Percentiles rank a stretch among this genome's conserved stretches.
phyloP scores from a whole-genome alignment of 2,329 filamentous ascomycete species.

The Arachnopeziza araneosa region DNA sequence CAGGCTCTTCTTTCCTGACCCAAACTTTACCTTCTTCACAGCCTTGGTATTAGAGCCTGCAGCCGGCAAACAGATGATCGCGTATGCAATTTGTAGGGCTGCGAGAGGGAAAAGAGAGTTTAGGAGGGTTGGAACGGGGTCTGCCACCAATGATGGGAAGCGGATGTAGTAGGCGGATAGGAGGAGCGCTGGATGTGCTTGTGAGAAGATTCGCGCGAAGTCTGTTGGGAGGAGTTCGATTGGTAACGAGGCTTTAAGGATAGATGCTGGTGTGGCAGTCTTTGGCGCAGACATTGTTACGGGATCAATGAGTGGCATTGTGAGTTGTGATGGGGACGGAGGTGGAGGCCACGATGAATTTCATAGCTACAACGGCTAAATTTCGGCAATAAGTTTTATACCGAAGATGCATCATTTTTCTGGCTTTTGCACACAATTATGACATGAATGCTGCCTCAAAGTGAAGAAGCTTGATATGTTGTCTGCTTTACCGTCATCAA shows the following conservation, averaged over 20 bases:
- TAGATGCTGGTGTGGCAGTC: constrained; percentile 5
- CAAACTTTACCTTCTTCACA: constrained; percentile 45
- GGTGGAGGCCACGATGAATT: not conserved
- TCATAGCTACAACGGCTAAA: constrained; percentile 1
- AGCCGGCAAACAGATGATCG: constrained; percentile 57
- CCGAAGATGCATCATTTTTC: not conserved
- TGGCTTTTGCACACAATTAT: no score
- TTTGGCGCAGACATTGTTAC: constrained; percentile 26
- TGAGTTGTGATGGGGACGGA: not conserved
- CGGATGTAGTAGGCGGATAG: constrained; percentile 56
- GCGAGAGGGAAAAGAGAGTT: constrained; percentile 57
- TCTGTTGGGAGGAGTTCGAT: constrained; percentile 28
- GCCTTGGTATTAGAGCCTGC: constrained; percentile 43
- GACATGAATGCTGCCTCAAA: no score
- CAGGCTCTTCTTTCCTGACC: constrained; percentile 43
- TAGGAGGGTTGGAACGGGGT: constrained; percentile 61
- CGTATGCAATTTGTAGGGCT: constrained; percentile 58
- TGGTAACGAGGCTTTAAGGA: constrained; percentile 22
- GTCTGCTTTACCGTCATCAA: no score
- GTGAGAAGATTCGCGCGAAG: constrained; percentile 49
- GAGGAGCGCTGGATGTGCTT: constrained; percentile 64
- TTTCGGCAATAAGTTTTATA: not conserved
- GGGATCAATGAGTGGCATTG: constrained; percentile 25
- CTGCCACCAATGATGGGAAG: constrained; percentile 62
- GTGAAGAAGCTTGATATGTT: no score